Percentiles rank a stretch among this genome's conserved stretches.
Conservation (phyloP, 495 filamentous ascomycete genomes). For the Penicillium bialowiezense region DNA sequence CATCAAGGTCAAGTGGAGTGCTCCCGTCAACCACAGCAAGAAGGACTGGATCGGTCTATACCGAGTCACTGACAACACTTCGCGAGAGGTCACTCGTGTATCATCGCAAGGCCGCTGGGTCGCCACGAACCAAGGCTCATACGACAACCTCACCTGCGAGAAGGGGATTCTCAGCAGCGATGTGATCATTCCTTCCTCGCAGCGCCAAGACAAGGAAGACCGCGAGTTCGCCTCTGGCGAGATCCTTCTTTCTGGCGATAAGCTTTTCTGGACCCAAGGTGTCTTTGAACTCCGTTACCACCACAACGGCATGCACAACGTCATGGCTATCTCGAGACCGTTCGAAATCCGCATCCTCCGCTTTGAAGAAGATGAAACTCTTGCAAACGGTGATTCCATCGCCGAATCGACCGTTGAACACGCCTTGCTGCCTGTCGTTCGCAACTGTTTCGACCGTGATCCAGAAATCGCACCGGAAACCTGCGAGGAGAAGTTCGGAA, state of each 20-base stretch:
- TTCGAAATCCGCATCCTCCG: slow-evolving; percentile 84
- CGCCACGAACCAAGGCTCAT: slow-evolving; percentile 70
- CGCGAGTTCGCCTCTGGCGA: slow-evolving; percentile 59
- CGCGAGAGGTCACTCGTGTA: slow-evolving; percentile 76
- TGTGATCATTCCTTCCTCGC: slow-evolving; percentile 39
- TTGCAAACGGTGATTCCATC: slow-evolving; percentile 45
- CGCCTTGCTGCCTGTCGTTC: slow-evolving; percentile 75
- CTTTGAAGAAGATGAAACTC: slow-evolving; percentile 66
- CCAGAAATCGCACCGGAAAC: slow-evolving; percentile 85
- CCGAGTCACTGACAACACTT: slow-evolving; percentile 88
- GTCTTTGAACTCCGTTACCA: slow-evolving; percentile 97
- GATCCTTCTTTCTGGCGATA: slow-evolving; percentile 86
- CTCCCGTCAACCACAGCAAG: slow-evolving; percentile 85
- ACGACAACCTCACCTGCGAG: slow-evolving; percentile 73
- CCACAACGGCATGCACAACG: slow-evolving; percentile 88
- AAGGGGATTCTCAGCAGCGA: slow-evolving; percentile 75
- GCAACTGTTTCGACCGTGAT: slow-evolving; percentile 89
- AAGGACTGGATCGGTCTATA: slow-evolving; percentile 96
- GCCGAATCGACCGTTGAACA: slow-evolving; percentile 64
- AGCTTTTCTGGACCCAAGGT: slow-evolving; percentile 94
- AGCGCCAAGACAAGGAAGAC: slow-evolving; percentile 45
- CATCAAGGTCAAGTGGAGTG: slow-evolving; percentile 88
- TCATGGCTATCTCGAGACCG: slow-evolving; percentile 92
- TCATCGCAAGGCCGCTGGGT: slow-evolving; percentile 90
- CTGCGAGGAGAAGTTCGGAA: slow-evolving; percentile 77